A percentile compares a stretch with the other conserved stretches of the same genome.
Conservation (phyloP, 139 green algal species). For the Asterochloris erici region DNA sequence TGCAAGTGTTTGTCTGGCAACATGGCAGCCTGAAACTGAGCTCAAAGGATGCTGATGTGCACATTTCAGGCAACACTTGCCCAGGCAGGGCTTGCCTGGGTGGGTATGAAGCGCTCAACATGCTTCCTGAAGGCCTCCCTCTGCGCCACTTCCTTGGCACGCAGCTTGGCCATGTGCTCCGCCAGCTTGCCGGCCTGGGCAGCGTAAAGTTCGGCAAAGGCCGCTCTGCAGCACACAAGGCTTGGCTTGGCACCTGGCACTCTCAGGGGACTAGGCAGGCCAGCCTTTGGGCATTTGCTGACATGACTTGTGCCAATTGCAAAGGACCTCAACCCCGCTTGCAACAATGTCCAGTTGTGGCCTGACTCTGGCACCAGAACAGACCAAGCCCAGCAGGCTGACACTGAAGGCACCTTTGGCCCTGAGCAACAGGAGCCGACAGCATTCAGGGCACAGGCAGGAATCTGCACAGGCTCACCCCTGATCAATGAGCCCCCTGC, state of each 20-base stretch:
- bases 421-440: too few relatives aligned
- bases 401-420: too few relatives aligned
- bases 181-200: conserved; percentile 60
- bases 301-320: background rate
- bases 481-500: too few relatives aligned
- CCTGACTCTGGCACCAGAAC: background rate
- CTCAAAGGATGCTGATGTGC: background rate
- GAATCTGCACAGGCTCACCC: too few relatives aligned
- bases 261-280: background rate
- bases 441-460: too few relatives aligned
- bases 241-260: too few relatives aligned
- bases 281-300: background rate
- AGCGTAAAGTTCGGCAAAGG: conserved; percentile 46
- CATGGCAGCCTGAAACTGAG: background rate
- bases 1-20: background rate
- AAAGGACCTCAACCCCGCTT: background rate
- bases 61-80: background rate
- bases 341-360: background rate
- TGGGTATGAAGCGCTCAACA: conserved; percentile 57
- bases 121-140: conserved; percentile 53
- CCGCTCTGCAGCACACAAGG: background rate
- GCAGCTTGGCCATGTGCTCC: conserved; percentile 63
- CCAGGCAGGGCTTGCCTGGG: background rate
- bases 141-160: conserved; percentile 63
- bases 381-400: background rate